phyloP scores from a whole-genome alignment of 202 grass and related monocot species.

The Tripidium arundinaceum region DNA sequence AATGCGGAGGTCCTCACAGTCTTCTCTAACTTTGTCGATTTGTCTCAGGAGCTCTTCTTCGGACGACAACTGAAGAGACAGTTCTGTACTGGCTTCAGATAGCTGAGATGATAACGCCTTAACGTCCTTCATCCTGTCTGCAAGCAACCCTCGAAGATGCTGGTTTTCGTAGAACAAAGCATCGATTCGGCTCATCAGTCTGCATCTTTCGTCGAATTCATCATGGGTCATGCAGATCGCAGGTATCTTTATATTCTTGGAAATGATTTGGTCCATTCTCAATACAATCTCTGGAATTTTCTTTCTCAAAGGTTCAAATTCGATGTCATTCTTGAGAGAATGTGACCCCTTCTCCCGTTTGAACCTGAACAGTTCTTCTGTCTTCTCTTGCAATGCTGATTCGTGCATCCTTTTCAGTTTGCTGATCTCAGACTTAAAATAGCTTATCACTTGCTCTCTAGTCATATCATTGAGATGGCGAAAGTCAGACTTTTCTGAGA shows the following conservation, averaged over 20 bases:
- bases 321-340: constrained; percentile 77
- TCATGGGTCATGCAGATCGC: constrained; percentile 38
- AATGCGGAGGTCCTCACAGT: constrained; percentile 54
- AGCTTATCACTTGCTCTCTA: constrained; percentile 68
- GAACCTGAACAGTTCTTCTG: constrained; percentile 83
- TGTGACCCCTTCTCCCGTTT: constrained; percentile 77
- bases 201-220: constrained; percentile 46
- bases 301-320: constrained; percentile 78
- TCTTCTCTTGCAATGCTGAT: constrained; percentile 68
- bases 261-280: constrained; percentile 73
- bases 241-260: constrained; percentile 53
- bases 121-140: constrained; percentile 74
- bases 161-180: constrained; percentile 75
- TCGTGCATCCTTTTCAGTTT: constrained; percentile 83
- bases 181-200: constrained; percentile 57
- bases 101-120: constrained; percentile 63
- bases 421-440: constrained; percentile 79
- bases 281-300: constrained; percentile 70
- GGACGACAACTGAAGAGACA: constrained; percentile 43
- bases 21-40: constrained; percentile 58
- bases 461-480: constrained; percentile 59
- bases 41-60: constrained; percentile 53
- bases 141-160: constrained; percentile 64
- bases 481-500: constrained; percentile 71
- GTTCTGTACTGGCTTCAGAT: constrained; percentile 54